phyloP scores from a whole-genome alignment of 371 early-diverging fungal genomes.

The Circinella umbellata region DNA sequence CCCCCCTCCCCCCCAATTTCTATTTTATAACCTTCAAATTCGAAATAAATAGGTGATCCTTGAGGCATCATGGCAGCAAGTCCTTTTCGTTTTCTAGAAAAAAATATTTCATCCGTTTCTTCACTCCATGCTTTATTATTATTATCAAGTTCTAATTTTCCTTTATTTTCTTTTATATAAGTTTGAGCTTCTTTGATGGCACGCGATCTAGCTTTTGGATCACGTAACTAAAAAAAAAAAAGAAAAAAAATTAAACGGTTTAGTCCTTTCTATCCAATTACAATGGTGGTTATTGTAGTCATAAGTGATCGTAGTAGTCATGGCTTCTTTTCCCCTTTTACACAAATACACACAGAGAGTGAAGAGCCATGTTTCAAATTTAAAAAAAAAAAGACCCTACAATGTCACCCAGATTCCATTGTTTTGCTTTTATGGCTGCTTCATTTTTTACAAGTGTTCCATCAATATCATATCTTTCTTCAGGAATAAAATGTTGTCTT shows the following conservation, averaged over 20 bases:
- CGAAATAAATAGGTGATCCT: conserved; percentile 52
- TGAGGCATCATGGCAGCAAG: conserved; percentile 41
- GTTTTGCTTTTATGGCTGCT: conserved; percentile 29
- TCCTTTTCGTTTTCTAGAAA: conserved; percentile 41
- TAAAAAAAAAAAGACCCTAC: conserved; percentile 26
- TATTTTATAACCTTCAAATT: conserved; percentile 56
- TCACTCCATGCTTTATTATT: conserved; percentile 40
- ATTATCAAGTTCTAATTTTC: not conserved
- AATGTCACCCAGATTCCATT: conserved; percentile 49
- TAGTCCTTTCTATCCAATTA: too few relatives aligned
- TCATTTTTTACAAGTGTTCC: conserved; percentile 42
- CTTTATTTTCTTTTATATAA: conserved; percentile 31
- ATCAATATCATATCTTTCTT: conserved; percentile 46
- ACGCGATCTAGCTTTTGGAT: conserved; percentile 28
- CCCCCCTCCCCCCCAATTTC: too few relatives aligned
- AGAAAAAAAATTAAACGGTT: not conserved
- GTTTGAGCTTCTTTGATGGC: conserved; percentile 43
- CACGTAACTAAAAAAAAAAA: conserved; percentile 25
- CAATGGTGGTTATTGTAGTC: too few relatives aligned
- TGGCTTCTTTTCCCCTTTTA: too few relatives aligned
- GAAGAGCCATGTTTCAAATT: too few relatives aligned
- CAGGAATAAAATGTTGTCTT: conserved; percentile 27
- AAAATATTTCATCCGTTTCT: conserved; percentile 50
- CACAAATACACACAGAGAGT: too few relatives aligned
- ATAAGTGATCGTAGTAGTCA: not conserved